A percentile compares a stretch with the other conserved stretches of the same genome.
phyloP scores from a whole-genome alignment of 495 filamentous ascomycete species.

The Tricharina praecox region DNA sequence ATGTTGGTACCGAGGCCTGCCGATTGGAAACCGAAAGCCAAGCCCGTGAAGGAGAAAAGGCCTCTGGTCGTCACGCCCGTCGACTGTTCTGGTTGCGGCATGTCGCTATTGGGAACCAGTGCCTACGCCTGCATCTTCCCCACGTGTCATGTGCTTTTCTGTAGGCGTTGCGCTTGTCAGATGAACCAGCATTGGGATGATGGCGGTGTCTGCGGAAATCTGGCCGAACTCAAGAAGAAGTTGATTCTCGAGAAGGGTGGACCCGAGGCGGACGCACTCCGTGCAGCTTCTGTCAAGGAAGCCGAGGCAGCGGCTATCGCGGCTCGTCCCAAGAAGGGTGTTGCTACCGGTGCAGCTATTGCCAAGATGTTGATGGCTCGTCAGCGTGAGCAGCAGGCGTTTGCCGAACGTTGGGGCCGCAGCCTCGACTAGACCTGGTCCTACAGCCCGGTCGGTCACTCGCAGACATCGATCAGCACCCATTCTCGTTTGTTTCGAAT shows the following conservation, averaged over 20 bases:
- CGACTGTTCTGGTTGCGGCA: not conserved
- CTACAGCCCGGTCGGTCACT: not conserved
- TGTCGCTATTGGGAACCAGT: not conserved
- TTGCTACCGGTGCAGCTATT: not conserved
- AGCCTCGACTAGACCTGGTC: not conserved
- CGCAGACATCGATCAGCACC: not conserved
- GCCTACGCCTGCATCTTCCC: constrained; percentile 1
- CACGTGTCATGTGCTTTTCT: not conserved
- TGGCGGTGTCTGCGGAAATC: not conserved
- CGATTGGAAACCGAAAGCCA: no score
- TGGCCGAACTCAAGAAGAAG: not conserved
- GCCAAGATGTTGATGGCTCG: not conserved
- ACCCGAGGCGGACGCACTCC: not conserved
- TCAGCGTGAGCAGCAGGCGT: not conserved
- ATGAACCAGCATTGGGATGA: not conserved
- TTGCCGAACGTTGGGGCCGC: not conserved
- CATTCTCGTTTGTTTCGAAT: not conserved
- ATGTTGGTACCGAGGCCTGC: no score
- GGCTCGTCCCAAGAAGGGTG: not conserved
- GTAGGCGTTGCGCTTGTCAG: not conserved
- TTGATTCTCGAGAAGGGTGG: not conserved
- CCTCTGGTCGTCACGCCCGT: no score
- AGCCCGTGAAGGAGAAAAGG: no score
- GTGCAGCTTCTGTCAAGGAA: not conserved
- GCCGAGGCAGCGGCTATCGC: not conserved